These are phyloP conservation scores for Nemania abortiva DNA, from an alignment of 2,329 filamentous ascomycete genomes.

Conservation along the genomic window DNA sequence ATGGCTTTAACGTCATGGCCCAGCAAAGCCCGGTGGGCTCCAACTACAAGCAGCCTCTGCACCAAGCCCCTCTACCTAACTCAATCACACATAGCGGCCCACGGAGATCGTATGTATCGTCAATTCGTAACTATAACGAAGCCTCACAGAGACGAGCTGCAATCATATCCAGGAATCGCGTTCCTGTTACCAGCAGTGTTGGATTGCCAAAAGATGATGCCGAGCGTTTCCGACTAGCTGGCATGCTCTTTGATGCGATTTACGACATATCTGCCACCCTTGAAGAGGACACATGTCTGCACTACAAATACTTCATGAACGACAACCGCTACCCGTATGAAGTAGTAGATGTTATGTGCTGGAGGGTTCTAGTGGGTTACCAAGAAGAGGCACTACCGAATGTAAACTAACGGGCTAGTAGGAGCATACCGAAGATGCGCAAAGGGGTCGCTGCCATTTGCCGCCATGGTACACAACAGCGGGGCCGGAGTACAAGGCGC, in stretches of 20 bases:
- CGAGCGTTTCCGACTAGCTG: background rate
- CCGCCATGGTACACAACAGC: background rate
- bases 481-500: background rate
- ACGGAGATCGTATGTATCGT: background rate
- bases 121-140: background rate
- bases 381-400: background rate
- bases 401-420: background rate
- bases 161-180: background rate
- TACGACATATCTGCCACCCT: background rate
- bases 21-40: too few species aligned
- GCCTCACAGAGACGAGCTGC: background rate
- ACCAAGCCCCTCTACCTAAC: too few species aligned
- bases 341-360: background rate
- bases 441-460: background rate
- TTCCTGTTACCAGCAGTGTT: background rate
- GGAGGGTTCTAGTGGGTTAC: background rate
- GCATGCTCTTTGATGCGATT: background rate
- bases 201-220: background rate
- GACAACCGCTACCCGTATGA: background rate
- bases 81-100: too few species aligned
- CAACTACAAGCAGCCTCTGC: too few species aligned
- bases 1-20: too few species aligned
- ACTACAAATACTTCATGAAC: background rate
- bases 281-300: background rate
- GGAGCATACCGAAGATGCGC: background rate